These are phyloP conservation scores for Penicillium psychrofluorescens DNA, from an alignment of 495 filamentous ascomycete species.

Conservation along the genomic window DNA sequence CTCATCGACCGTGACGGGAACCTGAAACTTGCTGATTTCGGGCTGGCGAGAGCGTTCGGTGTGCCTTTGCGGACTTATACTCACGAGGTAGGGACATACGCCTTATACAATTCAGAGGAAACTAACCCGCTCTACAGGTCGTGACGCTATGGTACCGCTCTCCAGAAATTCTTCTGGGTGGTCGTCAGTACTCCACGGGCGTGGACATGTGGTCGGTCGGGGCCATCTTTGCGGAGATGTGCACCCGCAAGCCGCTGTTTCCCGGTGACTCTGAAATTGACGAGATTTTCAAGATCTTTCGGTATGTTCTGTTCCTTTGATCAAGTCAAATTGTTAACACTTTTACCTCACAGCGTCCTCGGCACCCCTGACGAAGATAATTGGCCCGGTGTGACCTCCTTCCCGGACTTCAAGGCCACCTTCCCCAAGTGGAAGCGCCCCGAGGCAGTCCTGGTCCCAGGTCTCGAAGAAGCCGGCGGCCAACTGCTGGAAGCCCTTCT, in stretches of 20 bases:
- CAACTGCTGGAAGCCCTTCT: constrained; percentile 88
- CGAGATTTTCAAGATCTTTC: constrained; percentile 99
- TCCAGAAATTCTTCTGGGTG: constrained; percentile 95
- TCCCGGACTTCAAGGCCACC: constrained; percentile 93
- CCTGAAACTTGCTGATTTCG: constrained; percentile 96
- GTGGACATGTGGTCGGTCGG: constrained; percentile 99
- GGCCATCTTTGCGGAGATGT: constrained; percentile 99
- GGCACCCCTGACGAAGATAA: constrained; percentile 83
- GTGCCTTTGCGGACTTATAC: constrained; percentile 96
- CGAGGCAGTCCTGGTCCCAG: constrained; percentile 47
- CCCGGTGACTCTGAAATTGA: constrained; percentile 98
- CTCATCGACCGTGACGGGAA: constrained; percentile 93
- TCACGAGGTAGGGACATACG: constrained; percentile 59
- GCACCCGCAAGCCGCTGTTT: constrained; percentile 94
- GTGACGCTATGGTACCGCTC: constrained; percentile 98
- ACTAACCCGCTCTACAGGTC: constrained; percentile 44
- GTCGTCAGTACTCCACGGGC: constrained; percentile 94
- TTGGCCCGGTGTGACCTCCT: constrained; percentile 96
- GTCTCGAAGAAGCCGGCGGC: constrained; percentile 67
- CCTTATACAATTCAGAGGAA: background rate
- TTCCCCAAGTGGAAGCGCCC: constrained; percentile 96
- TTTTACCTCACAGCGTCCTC: constrained; percentile 52
- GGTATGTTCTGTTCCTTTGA: constrained; percentile 41
- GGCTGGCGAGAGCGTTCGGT: constrained; percentile 91
- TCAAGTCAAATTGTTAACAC: background rate